A percentile compares a stretch with the other conserved stretches of the same genome.
Evolutionary conservation across 2,329 filamentous ascomycete species (phyloP).

Genomic region (Apiospora saccharicola): DNA sequence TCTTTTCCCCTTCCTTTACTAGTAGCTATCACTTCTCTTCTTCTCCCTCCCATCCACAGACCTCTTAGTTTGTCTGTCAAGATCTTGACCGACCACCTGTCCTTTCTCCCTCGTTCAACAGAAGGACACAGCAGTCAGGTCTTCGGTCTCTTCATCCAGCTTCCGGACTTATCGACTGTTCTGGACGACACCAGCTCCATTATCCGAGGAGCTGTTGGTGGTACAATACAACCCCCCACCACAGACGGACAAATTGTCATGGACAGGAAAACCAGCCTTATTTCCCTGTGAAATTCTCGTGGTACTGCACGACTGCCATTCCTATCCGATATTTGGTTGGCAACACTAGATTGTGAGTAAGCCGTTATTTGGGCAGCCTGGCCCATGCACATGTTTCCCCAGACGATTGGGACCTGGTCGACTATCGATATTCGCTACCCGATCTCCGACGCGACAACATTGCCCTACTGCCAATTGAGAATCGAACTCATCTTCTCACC

Average conservation of each 20-base stretch:
- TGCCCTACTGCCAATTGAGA: neutral
- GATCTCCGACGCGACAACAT: neutral
- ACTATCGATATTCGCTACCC: neutral
- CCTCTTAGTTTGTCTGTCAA: neutral
- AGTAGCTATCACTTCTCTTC: slow-evolving; percentile 10
- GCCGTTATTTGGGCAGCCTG: neutral
- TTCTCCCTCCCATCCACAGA: slow-evolving; percentile 11
- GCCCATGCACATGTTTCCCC: neutral
- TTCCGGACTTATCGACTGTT: neutral
- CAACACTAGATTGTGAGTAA: neutral
- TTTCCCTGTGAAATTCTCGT: neutral
- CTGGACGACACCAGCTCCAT: slow-evolving; percentile 15
- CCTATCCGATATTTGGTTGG: neutral
- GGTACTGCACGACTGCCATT: neutral
- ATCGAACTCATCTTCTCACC: neutral
- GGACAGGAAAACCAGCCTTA: slow-evolving; percentile 5
- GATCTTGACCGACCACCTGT: slow-evolving; percentile 6
- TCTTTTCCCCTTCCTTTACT: slow-evolving; percentile 5
- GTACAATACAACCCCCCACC: neutral
- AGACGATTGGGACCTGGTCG: neutral
- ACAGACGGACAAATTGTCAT: slow-evolving; percentile 15
- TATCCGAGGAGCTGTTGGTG: neutral
- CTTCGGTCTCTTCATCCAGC: slow-evolving; percentile 9
- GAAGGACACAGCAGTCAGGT: slow-evolving; percentile 11
- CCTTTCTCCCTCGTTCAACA: neutral